Conservation (phyloP, 495 filamentous ascomycete genomes). For the Paragyromitra xinjiangensis region DNA sequence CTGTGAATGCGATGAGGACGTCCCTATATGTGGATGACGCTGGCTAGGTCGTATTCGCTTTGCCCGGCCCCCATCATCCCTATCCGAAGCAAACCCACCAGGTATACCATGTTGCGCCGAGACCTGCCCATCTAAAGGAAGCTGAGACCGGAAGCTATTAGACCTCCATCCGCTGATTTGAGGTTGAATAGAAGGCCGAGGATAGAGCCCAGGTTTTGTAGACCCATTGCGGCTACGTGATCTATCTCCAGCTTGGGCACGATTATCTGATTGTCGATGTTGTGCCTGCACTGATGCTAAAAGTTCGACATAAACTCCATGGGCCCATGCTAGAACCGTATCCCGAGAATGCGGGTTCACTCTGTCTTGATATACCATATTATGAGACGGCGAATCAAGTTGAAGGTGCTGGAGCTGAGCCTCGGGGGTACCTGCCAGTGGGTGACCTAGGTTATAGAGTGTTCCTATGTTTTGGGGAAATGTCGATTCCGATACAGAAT, state of each 20-base stretch:
- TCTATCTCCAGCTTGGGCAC: slow-evolving; percentile 59
- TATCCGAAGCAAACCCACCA: slow-evolving; percentile 5
- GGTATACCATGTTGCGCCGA: slow-evolving; percentile 1
- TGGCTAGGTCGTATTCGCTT: slow-evolving; percentile 38
- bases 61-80: slow-evolving; percentile 33
- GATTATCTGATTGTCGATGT: slow-evolving; percentile 63
- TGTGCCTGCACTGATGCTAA: slow-evolving; percentile 76
- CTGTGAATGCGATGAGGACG: slow-evolving; percentile 53
- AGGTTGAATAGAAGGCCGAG: slow-evolving; percentile 58
- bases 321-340: slow-evolving; percentile 82
- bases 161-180: slow-evolving; percentile 43
- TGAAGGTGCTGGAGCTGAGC: slow-evolving; percentile 60
- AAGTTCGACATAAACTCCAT: slow-evolving; percentile 86
- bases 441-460: slow-evolving; percentile 46
- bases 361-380: slow-evolving; percentile 54
- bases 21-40: slow-evolving; percentile 46
- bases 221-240: slow-evolving; percentile 56
- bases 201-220: slow-evolving; percentile 69
- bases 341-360: slow-evolving; percentile 76
- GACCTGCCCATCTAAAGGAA: slow-evolving; percentile 13
- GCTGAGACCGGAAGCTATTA: slow-evolving; percentile 31
- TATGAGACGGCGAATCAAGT: slow-evolving; percentile 54
- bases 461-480: slow-evolving; percentile 46
- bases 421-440: slow-evolving; percentile 56
- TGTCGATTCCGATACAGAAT: slow-evolving; percentile 45